phyloP scores from a whole-genome alignment of 1,284 basidiomycete genomes.

The Marasmius sp. region DNA sequence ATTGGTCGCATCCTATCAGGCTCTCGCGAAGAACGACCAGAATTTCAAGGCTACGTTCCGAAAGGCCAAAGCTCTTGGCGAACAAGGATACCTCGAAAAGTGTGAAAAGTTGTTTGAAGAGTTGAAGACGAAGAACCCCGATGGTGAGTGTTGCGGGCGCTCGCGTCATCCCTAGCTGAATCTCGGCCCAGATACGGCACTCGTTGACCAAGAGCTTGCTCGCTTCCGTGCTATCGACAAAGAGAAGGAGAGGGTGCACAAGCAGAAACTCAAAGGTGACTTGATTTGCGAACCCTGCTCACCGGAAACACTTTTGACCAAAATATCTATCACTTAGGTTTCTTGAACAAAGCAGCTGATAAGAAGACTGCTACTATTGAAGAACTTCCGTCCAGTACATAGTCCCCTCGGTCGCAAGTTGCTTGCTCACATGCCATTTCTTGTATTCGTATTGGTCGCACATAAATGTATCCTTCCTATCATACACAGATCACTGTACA shows the following conservation, averaged over 20 bases:
- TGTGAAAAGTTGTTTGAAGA: slow-evolving; percentile 64
- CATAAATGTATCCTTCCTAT: neutral
- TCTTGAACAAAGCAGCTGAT: slow-evolving; percentile 30
- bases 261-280: slow-evolving; percentile 73
- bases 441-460: neutral
- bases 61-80: slow-evolving; percentile 76
- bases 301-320: neutral
- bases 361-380: slow-evolving; percentile 4
- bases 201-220: slow-evolving; percentile 60
- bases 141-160: slow-evolving; percentile 38
- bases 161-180: neutral
- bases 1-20: slow-evolving; percentile 37
- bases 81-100: slow-evolving; percentile 73
- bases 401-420: neutral
- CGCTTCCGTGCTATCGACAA: slow-evolving; percentile 60
- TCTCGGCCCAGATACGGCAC: slow-evolving; percentile 47
- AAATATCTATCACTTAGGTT: slow-evolving; percentile 23
- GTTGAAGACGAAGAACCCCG: slow-evolving; percentile 57
- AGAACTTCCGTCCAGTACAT: neutral
- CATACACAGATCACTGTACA: neutral
- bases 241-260: slow-evolving; percentile 61
- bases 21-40: slow-evolving; percentile 66
- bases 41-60: slow-evolving; percentile 79
- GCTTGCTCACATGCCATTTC: neutral
- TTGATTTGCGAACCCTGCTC: neutral